Conservation (phyloP, 75 land plant genomes). For the Sequoiadendron giganteum region DNA sequence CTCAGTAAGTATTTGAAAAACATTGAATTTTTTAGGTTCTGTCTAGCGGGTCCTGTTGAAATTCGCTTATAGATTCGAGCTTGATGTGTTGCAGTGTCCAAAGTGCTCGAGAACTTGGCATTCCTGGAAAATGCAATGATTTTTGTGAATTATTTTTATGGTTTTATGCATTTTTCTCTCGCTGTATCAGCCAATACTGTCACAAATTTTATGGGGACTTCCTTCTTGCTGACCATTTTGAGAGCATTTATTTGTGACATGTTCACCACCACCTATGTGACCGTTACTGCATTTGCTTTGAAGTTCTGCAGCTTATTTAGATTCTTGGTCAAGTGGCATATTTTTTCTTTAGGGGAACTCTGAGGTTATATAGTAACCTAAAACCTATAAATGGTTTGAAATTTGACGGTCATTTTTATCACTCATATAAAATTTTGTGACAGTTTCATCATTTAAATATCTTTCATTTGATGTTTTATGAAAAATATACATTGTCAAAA, state of each 20-base stretch:
- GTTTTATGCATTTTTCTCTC: conserved; percentile 54
- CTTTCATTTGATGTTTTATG: no score
- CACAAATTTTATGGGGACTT: conserved; percentile 76
- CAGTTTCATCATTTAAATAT: no score
- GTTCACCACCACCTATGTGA: conserved; percentile 40
- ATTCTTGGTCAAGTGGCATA: not conserved
- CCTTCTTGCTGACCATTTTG: conserved; percentile 62
- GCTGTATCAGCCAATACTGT: conserved; percentile 47
- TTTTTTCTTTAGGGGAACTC: no score
- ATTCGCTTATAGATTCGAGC: no score
- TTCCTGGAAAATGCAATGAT: conserved; percentile 48
- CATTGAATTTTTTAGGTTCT: not conserved
- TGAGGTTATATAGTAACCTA: no score
- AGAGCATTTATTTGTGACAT: conserved; percentile 77
- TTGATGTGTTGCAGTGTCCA: conserved; percentile 21
- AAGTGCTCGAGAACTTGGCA: conserved; percentile 32
- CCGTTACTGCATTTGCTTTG: conserved; percentile 29
- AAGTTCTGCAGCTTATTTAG: not conserved
- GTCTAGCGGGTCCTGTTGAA: not conserved
- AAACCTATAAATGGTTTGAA: no score
- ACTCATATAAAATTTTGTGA: no score
- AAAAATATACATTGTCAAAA: no score
- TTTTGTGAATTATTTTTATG: conserved; percentile 45
- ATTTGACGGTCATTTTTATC: no score
- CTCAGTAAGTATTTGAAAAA: conserved; percentile 14